Base-by-base conservation (phyloP, 805 yeast species). In the Pichia eremophila region DNA sequence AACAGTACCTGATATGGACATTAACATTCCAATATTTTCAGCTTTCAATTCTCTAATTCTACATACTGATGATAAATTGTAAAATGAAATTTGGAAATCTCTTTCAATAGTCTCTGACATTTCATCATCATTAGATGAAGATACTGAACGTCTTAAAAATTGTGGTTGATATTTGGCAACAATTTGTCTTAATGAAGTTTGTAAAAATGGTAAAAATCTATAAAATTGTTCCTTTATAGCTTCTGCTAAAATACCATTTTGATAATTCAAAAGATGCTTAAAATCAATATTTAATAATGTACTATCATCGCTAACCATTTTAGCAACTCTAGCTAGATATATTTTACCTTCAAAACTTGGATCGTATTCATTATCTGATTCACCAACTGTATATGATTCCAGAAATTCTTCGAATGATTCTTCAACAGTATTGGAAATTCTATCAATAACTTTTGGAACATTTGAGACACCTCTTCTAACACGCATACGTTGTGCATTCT, bases 171-270 rank as follows among this genome's bases (percentile, higher is more conserved):
- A 74, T 55, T 74, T 78, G 57, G 79, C 82, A 54, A 93, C 76
- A 10, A 89, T 77, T 47, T 81, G 74, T 59, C 83, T 75, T 53
- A 93, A 70, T 2, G 93, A 96, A 41, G 74, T 76, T 52, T 81
- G 74, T 52, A 93, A 70, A 60, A 82, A 91, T 8, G 99, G 98
- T 53, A 84, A 68, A 68, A 93, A 91, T 62, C 99, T 78, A 65
- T 89, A 91, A 65, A 86, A 93, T 64, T 91, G 97, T 51, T 88
- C 95, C 42, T 81, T 73, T 51, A 93, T 82, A 36, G 98, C 98
- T 48, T 82, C 73, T 1, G 96, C 95, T 54, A 93, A 71, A 19
- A 87, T 89, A 40, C 95, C 95, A 58, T 85, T 83, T 59, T 87
- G 95, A 46, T 83, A 72, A 10, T 78, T 74, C 28, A 79, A 63